Percentiles rank a stretch among this genome's conserved stretches.
Conservation (phyloP, 139 green algal species). For the Eudorina sp. region DNA sequence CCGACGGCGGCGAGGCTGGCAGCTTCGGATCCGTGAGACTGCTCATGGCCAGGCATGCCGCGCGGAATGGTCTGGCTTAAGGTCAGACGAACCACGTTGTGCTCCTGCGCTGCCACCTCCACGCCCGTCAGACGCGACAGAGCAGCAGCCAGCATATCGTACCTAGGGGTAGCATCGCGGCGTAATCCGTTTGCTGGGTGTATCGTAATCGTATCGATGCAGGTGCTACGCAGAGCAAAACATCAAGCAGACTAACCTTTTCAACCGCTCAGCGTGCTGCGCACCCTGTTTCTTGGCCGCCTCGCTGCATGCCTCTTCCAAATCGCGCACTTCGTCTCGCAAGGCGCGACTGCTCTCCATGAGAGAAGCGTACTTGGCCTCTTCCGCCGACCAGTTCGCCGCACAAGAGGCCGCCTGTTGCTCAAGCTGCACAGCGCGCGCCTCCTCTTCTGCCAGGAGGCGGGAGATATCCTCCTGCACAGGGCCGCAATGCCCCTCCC, state of each 20-base stretch:
- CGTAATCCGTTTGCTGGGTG: no score
- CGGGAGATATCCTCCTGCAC: neutral
- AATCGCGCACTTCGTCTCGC: neutral
- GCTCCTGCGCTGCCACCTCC: neutral
- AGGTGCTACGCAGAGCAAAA: no score
- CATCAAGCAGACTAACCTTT: slow-evolving; percentile 3
- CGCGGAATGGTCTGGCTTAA: slow-evolving; percentile 38
- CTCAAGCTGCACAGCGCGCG: slow-evolving; percentile 18
- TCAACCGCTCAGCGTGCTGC: slow-evolving; percentile 22
- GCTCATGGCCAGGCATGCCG: slow-evolving; percentile 25
- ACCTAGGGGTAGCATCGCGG: slow-evolving; percentile 6
- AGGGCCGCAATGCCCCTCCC: no score
- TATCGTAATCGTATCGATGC: no score
- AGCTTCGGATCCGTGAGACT: neutral
- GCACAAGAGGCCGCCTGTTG: neutral
- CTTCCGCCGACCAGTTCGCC: neutral
- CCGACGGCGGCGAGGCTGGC: neutral
- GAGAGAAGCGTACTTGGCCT: neutral
- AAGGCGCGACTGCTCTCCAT: neutral
- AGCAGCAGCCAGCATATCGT: neutral
- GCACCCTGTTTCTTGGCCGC: slow-evolving; percentile 19
- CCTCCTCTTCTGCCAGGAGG: slow-evolving; percentile 23
- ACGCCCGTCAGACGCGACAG: slow-evolving; percentile 5
- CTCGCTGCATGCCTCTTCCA: slow-evolving; percentile 37
- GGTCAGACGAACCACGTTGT: neutral